Evolutionary conservation across 352 stramenopile species (phyloP), one percentile per base, ranked within the genome.

Genomic region (Globisporangium perplexum): DNA sequence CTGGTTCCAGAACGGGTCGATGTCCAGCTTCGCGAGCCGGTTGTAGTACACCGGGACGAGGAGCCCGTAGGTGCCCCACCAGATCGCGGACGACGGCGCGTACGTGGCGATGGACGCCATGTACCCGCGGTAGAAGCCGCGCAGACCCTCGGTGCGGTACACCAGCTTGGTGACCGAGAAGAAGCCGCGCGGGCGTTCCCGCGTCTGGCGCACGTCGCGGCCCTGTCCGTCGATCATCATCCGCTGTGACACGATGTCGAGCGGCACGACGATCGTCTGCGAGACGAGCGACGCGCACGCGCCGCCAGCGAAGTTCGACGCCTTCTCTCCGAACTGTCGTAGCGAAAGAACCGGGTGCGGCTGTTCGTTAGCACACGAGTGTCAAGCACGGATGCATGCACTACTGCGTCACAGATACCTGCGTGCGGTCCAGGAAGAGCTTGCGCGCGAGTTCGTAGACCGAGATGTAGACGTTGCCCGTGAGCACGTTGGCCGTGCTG

Each of bases 391-490:
- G 18, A 26, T 24, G 17, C 6, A 31, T 12, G 15, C 12, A 39
- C 54, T 17, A n/a, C 36, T n/a, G 17, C 38, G n/a, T n/a, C n/a
- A n/a, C n/a, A n/a, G n/a, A 22, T 8, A 88, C 73, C 48, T 69
- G 70, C 12, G 76, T 80, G 54, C 76, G 61, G 39, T 86, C 68
- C 38, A 84, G 62, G 26, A 80, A 83, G 10, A 83, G 55, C 57
- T 93, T 88, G 54, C 83, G 79, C 33, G 80, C 75, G 47, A 92
- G 78, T 51, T 95, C 86, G 56, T 95, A 96, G 23, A 95, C 68
- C 17, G 78, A 91, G 39, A 96, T 94, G 68, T 96, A 96, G n/a
- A 96, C 55, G 55, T 96, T 94, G 22, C 86, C 86, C 4, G 80
- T 91, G 44, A 93, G 51, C 23, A 96, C 80, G 59, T 93, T 95